Percentiles rank a stretch among this genome's conserved stretches.
phyloP scores from a whole-genome alignment of 345 rosid genomes.

The Eucalyptus curtisii region DNA sequence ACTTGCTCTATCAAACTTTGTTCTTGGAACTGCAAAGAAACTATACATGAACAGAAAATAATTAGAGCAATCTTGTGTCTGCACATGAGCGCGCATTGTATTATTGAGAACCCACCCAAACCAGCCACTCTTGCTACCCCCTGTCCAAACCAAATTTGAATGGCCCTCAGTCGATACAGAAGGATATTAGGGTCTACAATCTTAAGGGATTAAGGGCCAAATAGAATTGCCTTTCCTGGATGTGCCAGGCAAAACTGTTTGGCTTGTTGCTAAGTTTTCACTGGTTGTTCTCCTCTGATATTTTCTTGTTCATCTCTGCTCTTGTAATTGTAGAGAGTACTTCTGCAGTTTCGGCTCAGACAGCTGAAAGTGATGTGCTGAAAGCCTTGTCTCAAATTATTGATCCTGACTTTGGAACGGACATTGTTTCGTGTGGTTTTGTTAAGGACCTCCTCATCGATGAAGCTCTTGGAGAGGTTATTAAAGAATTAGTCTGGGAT shows the following conservation, averaged over 20 bases:
- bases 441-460: conserved; percentile 64
- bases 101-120: neutral
- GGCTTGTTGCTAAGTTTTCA: neutral
- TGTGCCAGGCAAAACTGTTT: neutral
- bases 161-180: neutral
- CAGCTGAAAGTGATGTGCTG: conserved; percentile 59
- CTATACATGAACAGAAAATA: neutral
- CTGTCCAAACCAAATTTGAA: neutral
- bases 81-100: neutral
- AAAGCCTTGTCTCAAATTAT: conserved; percentile 87
- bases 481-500: neutral
- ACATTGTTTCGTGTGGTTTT: conserved; percentile 90
- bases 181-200: neutral
- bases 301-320: neutral
- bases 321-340: conserved; percentile 14
- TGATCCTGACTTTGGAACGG: conserved; percentile 97
- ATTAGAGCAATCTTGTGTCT: neutral
- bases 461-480: conserved; percentile 68
- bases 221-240: neutral
- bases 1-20: neutral
- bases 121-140: neutral
- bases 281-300: neutral
- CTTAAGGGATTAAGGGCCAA: neutral
- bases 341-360: conserved; percentile 21
- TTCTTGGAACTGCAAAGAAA: neutral